phyloP scores from a whole-genome alignment of 2,329 filamentous ascomycete genomes.

The Graphilbum sp. region DNA sequence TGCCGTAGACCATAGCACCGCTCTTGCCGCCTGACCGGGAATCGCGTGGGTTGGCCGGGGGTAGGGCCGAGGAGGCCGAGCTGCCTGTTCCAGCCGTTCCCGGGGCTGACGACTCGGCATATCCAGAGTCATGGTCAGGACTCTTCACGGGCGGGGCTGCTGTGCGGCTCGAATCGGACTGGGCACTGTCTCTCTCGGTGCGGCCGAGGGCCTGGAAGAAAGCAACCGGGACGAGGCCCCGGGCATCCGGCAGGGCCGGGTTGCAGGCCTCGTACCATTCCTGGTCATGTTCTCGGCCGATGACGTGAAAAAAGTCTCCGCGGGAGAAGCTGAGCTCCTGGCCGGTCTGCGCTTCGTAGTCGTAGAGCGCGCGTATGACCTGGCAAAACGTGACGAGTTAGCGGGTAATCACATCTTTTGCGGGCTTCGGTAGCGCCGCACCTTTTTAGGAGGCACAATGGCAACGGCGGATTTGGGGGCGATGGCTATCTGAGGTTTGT shows the following conservation, averaged over 20 bases:
- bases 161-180: slow-evolving; percentile 40
- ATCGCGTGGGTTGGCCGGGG: slow-evolving; percentile 25
- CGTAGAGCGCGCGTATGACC: slow-evolving; percentile 95
- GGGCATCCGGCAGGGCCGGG: slow-evolving; percentile 68
- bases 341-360: slow-evolving; percentile 61
- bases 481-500: slow-evolving; percentile 58
- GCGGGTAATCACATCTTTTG: slow-evolving; percentile 11
- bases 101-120: slow-evolving; percentile 40
- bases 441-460: slow-evolving; percentile 87
- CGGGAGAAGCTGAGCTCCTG: slow-evolving; percentile 83
- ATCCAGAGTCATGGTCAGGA: slow-evolving; percentile 81
- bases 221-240: slow-evolving; percentile 81
- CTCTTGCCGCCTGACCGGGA: slow-evolving; percentile 34
- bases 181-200: slow-evolving; percentile 75
- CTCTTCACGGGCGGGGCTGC: slow-evolving; percentile 33
- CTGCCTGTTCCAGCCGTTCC: slow-evolving; percentile 3
- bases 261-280: slow-evolving; percentile 99
- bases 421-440: too few species aligned
- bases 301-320: slow-evolving; percentile 96
- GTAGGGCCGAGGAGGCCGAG: slow-evolving; percentile 10
- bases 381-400: slow-evolving; percentile 20
- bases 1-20: slow-evolving; percentile 87
- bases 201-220: slow-evolving; percentile 90
- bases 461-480: slow-evolving; percentile 73
- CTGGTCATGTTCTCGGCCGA: slow-evolving; percentile 80